Base-by-base conservation (phyloP, 495 filamentous ascomycete genomes). In the Hamigera avellanea region DNA sequence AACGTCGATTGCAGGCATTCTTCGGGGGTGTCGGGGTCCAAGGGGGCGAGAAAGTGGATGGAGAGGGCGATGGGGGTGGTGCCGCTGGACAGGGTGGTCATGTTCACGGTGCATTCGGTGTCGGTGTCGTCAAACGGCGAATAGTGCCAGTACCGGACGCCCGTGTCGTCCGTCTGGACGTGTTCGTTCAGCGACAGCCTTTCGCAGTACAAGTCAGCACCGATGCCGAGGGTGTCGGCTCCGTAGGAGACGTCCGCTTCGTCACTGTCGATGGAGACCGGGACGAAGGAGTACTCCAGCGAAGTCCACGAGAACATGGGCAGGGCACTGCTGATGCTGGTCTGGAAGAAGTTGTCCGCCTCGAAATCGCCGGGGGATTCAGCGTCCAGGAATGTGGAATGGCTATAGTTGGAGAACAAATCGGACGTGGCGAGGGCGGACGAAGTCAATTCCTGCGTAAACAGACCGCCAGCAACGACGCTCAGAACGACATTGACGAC, bases 261-360 rank as follows among this genome's bases (percentile, higher is more conserved):
- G 1, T 41, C 44, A 16, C 54, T 34, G 6, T 39, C 32, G 13
- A 57, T 42, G n/a, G 47, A 36, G 2, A 64, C 30, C 3, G 61
- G 61, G 10, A 59, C 37, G 14, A 62, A 64, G 2, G 61, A 61
- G 16, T 56, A 44, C 19, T 59, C 56, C 2, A 58, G 33, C 26
- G 50, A 54, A 0, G 57, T 62, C 61, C 61, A 64, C 0, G 61
- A 40, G 6, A 62, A 42, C 41, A 64, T 43, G 2, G 61, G 53
- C 2, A 62, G 48, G 1, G 56, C 58, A 21, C 58, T 62, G 2
- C 49, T 61, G 29, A 64, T 59, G 18, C 61, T 62, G 9, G 56
- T 59, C 26, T 64, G 61, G 8, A 64, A 62, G 26, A 64, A 36
- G 26, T 62, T 58, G 41, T 62, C 62, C 31, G 61, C 58, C 1